phyloP scores from a whole-genome alignment of 257 asterid species.

The Solanum peruvianum region DNA sequence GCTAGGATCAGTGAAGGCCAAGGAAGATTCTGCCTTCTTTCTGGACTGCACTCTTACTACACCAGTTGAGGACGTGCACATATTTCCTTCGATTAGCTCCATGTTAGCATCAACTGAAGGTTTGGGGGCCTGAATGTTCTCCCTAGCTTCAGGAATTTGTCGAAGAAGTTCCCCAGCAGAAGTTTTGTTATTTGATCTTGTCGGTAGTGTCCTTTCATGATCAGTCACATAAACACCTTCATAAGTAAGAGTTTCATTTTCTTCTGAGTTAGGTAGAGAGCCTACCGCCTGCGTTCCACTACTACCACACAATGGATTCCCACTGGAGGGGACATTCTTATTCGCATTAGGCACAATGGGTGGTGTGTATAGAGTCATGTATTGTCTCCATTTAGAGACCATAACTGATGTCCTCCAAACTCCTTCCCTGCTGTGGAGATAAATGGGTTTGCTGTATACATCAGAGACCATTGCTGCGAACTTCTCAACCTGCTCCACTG shows the following conservation, averaged over 20 bases:
- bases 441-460: slow-evolving; percentile 50
- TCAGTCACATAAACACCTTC: background rate
- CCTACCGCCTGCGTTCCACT: slow-evolving; percentile 22
- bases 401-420: slow-evolving; percentile 74
- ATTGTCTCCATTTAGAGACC: slow-evolving; percentile 91
- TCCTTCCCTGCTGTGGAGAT: slow-evolving; percentile 92
- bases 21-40: slow-evolving; percentile 93
- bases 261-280: slow-evolving; percentile 8
- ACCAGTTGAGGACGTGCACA: slow-evolving; percentile 94
- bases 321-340: slow-evolving; percentile 18
- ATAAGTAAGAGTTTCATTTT: slow-evolving; percentile 7
- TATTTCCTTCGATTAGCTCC: slow-evolving; percentile 56
- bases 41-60: slow-evolving; percentile 96
- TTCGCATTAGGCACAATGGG: slow-evolving; percentile 2
- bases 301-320: slow-evolving; percentile 16
- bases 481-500: slow-evolving; percentile 59
- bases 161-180: slow-evolving; percentile 13
- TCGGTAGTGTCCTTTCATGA: slow-evolving; percentile 16
- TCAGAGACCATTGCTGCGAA: slow-evolving; percentile 66
- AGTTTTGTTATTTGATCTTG: slow-evolving; percentile 8
- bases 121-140: slow-evolving; percentile 30
- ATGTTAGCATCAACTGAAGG: slow-evolving; percentile 51
- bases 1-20: slow-evolving; percentile 96
- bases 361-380: slow-evolving; percentile 33
- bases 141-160: slow-evolving; percentile 18